Conservation (phyloP, 2,329 filamentous ascomycete species). For the Aschersonia sp. region DNA sequence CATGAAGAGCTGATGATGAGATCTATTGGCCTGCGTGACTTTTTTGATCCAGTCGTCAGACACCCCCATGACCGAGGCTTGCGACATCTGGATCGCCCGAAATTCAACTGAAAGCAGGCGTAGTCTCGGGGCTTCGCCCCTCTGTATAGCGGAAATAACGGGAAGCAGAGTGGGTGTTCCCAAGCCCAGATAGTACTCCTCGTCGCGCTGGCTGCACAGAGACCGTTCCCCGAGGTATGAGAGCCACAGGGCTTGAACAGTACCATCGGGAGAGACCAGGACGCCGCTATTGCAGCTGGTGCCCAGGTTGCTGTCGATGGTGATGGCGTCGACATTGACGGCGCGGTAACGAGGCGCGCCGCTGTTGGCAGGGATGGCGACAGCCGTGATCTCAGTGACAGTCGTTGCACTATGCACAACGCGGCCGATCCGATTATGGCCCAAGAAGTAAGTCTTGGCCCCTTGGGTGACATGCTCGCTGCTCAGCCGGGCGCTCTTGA, state of each 20-base stretch:
- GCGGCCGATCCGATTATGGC: constrained; percentile 92
- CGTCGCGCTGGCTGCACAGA: constrained; percentile 66
- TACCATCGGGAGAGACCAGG: constrained; percentile 75
- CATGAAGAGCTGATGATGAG: constrained; percentile 96
- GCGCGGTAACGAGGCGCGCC: constrained; percentile 86
- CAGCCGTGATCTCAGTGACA: constrained; percentile 93
- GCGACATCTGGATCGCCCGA: constrained; percentile 89
- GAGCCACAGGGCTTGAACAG: constrained; percentile 89
- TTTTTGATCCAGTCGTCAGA: constrained; percentile 91
- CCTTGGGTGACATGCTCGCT: constrained; percentile 78
- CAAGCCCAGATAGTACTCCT: constrained; percentile 91
- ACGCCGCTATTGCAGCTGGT: constrained; percentile 91
- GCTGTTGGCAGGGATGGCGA: constrained; percentile 88
- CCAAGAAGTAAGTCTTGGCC: constrained; percentile 88
- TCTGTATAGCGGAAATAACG: constrained; percentile 75
- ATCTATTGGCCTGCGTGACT: constrained; percentile 75
- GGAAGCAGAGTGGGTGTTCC: constrained; percentile 79
- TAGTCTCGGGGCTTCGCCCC: constrained; percentile 64
- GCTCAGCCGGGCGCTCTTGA: constrained; percentile 76
- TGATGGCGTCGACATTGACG: constrained; percentile 92
- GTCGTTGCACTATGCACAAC: constrained; percentile 89
- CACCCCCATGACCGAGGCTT: constrained; percentile 93
- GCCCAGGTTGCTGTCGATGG: constrained; percentile 84
- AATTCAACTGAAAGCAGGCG: constrained; percentile 91
- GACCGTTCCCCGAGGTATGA: constrained; percentile 90